Evolutionary conservation across 2,329 filamentous ascomycete species (phyloP), one percentile per base, ranked within the genome.

Genomic region (Colletotrichum paranaense): DNA sequence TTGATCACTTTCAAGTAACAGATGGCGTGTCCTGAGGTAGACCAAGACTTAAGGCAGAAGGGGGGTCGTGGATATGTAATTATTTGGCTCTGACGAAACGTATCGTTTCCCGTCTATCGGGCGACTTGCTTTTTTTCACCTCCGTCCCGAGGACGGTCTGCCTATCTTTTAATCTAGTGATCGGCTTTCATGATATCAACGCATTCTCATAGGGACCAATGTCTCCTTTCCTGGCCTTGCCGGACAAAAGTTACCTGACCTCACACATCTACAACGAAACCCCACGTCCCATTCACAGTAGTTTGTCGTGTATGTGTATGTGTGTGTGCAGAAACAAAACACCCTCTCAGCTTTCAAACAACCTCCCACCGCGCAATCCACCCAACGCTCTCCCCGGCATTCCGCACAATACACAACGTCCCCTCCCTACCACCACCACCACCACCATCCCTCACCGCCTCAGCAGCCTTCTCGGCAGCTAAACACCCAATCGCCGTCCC

Each of bases 351-450:
- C 11, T 28, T 24, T 77, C 71, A 92, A 46, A 92, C 83, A 76
- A 92, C 79, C 77, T 96, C 92, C 95, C 95, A 98, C 76, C 85
- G 86, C 3, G 91, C 96, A 76, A 98, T 82, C 84, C 95, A 92
- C 2, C 94, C 96, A 5, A 97, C 85, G 42, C 86, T 91, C 82
- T 95, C 91, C 1, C 97, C 97, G 1, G 92, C 91, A 79, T 95
- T 93, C 66, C 96, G 88, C 38, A 98, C 91, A 76, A 99, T 91
- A 81, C 95, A 98, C 12, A 94, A 78, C 62, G 83, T 85, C 2
- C 86, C 86, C 70, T 88, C 86, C n/a, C 80, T 67, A 4, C 65
- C 64, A 49, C 26, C 68, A 67, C 8, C 75, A 46, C 14, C 42
- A 9, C 19, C 74, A 4, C 72, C 76, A 3, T 71, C 76, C 42